Base-by-base conservation (phyloP, 2,329 filamentous ascomycete genomes). In the Aspergillus novofumigatus region DNA sequence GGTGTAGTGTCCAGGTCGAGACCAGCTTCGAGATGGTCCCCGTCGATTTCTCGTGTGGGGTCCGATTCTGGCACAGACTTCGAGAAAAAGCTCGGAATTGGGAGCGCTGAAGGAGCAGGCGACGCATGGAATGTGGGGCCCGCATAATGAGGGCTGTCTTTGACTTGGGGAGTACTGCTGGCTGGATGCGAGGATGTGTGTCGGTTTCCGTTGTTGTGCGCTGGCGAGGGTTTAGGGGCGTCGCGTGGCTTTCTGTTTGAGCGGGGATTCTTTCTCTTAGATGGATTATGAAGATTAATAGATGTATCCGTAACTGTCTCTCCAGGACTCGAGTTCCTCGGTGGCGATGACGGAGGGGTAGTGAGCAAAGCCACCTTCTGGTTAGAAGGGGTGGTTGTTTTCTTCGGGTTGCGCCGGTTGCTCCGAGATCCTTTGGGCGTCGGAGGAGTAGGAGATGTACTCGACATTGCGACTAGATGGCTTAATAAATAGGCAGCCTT, bases 91-190 rank as follows among this genome's bases (percentile, higher is more conserved):
- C 89, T 95, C 10, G 94, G 94, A 57, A 97, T 89, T 0, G 94
- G 94, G 32, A 99, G 80, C 25, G 91, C 87, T 8, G 92, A 95
- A 0, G 94, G 89, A 1, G 92, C 93, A 21, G 94, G 94, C 8
- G 94, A 97, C 44, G 92, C 90, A 74, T 97, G 92, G 73, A 97
- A 99, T 4, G 92, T 95, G 35, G 93, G 89, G 14, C 93, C 94
- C 42, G 94, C 94, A 75, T 96, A 99, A 49, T 74, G 72, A 11
- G 72, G 62, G 51, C 69, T 72, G 51, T 75, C 71, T 51, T 72
- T 75, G 45, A 66, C 38, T 11, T 75, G 75, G 51, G 74, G 73
- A 49, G 81, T 74, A 68, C 80, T 81, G 62, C 75, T 49, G 65
- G 69, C 64, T 59, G 74, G 64, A 62, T 72, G 68, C 25, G 69